These are phyloP conservation scores for Backusella australiensis DNA, from an alignment of 192 early-diverging fungal genomes.

Conservation along the genomic window DNA sequence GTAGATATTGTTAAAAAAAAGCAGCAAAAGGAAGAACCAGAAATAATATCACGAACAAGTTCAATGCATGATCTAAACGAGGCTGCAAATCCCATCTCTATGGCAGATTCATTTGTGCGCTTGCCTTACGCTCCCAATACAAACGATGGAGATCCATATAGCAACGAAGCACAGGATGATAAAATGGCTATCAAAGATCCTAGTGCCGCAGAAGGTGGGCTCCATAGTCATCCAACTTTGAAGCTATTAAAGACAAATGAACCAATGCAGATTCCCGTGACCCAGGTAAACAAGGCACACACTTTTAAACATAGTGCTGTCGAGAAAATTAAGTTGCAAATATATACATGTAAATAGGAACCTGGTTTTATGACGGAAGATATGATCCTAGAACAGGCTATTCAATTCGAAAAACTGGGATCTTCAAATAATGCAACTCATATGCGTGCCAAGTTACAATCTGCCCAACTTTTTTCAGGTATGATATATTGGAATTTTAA, in stretches of 20 bases:
- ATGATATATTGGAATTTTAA: background rate
- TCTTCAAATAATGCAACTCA: conserved; percentile 68
- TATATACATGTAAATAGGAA: conserved; percentile 24
- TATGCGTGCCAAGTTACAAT: conserved; percentile 76
- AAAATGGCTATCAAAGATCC: conserved; percentile 30
- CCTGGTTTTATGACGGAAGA: conserved; percentile 86
- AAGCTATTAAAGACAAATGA: conserved; percentile 50
- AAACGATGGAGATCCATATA: conserved; percentile 30
- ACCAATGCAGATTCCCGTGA: conserved; percentile 66
- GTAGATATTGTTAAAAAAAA: conserved; percentile 4
- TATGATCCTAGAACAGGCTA: conserved; percentile 80
- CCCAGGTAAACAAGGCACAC: conserved; percentile 45
- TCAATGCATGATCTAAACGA: conserved; percentile 30
- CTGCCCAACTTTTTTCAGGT: conserved; percentile 70
- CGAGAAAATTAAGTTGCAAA: background rate
- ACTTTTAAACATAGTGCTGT: background rate
- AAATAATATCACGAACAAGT: conserved; percentile 16
- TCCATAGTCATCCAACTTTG: conserved; percentile 22
- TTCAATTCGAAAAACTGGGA: conserved; percentile 74
- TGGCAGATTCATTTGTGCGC: conserved; percentile 53
- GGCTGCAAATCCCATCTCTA: conserved; percentile 23
- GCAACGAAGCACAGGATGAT: background rate
- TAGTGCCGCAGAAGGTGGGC: conserved; percentile 47
- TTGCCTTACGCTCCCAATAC: conserved; percentile 49
- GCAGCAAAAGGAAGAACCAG: background rate